A percentile compares a stretch with the other conserved stretches of the same genome.
Evolutionary conservation across 352 stramenopile species (phyloP).

Genomic region (Phytopythium vexans): DNA sequence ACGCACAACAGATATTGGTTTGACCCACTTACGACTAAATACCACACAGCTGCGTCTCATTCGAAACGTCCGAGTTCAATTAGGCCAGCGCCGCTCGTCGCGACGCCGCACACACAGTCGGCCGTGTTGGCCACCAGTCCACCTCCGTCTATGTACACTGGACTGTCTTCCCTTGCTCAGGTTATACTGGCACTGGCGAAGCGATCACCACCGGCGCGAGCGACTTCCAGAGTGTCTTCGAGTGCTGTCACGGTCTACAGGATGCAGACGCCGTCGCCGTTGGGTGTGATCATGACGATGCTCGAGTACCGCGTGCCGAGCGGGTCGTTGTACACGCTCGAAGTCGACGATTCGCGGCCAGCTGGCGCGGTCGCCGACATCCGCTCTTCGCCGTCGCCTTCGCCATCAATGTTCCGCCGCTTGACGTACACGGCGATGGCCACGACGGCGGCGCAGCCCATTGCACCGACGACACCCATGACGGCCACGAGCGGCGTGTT

Average conservation of each 20-base stretch:
- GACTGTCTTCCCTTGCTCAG: too few species aligned
- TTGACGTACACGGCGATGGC: slow-evolving; percentile 58
- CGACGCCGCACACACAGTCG: too few species aligned
- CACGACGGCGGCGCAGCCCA: slow-evolving; percentile 39
- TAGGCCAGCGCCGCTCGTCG: slow-evolving; percentile 8
- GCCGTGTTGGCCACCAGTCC: too few species aligned
- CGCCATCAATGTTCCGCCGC: slow-evolving; percentile 23
- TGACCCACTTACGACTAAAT: neutral
- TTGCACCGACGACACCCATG: slow-evolving; percentile 11
- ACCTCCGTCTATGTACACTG: too few species aligned
- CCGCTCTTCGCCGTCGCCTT: slow-evolving; percentile 21
- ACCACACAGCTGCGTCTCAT: too few species aligned
- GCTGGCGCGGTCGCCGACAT: slow-evolving; percentile 35
- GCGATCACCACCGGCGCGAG: slow-evolving; percentile 16
- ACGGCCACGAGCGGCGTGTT: slow-evolving; percentile 9
- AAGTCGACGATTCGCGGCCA: slow-evolving; percentile 38
- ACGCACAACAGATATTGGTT: neutral
- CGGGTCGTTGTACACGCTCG: slow-evolving; percentile 74
- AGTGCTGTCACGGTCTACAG: slow-evolving; percentile 25
- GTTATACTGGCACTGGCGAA: slow-evolving; percentile 14
- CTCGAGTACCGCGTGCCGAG: slow-evolving; percentile 78
- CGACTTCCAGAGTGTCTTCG: too few species aligned
- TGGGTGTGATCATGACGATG: slow-evolving; percentile 85
- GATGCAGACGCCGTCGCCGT: slow-evolving; percentile 77
- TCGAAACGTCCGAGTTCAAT: neutral